These are phyloP conservation scores for Penicillium decumbens DNA, from an alignment of 2,329 filamentous ascomycete genomes.

Conservation along the genomic window DNA sequence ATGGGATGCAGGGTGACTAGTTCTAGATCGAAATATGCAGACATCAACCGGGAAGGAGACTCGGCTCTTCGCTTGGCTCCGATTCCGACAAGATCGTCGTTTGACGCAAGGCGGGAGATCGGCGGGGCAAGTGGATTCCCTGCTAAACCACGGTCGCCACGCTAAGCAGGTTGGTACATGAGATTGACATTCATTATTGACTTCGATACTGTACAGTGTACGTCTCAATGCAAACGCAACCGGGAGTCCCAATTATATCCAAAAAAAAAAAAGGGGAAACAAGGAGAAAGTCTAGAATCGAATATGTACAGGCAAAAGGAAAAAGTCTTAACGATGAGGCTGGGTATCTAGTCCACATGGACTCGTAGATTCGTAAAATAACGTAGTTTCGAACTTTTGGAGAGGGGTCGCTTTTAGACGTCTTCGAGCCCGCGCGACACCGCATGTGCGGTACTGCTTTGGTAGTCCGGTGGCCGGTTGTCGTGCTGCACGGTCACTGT, in stretches of 20 bases:
- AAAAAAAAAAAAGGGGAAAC: neutral
- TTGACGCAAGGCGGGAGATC: slow-evolving; percentile 24
- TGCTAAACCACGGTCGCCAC: neutral
- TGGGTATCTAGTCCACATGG: slow-evolving; percentile 17
- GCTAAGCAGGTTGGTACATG: neutral
- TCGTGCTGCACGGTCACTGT: slow-evolving; percentile 32
- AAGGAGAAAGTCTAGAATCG: neutral
- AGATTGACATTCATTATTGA: neutral
- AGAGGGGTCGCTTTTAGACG: slow-evolving; percentile 7
- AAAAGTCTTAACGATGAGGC: neutral
- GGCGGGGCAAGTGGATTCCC: slow-evolving; percentile 5
- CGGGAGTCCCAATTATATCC: neutral
- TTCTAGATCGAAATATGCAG: too few species aligned
- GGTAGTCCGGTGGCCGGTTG: slow-evolving; percentile 12
- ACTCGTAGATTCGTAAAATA: slow-evolving; percentile 12
- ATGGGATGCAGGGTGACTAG: too few species aligned
- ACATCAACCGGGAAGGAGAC: neutral
- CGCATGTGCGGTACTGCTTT: slow-evolving; percentile 8
- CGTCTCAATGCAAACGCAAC: neutral
- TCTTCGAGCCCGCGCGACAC: slow-evolving; percentile 11
- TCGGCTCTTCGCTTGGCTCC: neutral
- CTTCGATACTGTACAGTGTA: neutral
- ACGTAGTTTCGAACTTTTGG: neutral
- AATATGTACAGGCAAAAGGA: slow-evolving; percentile 14
- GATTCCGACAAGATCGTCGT: slow-evolving; percentile 8